Evolutionary conservation across 331 rosid species (phyloP).

Genomic region (Malus hybrid): DNA sequence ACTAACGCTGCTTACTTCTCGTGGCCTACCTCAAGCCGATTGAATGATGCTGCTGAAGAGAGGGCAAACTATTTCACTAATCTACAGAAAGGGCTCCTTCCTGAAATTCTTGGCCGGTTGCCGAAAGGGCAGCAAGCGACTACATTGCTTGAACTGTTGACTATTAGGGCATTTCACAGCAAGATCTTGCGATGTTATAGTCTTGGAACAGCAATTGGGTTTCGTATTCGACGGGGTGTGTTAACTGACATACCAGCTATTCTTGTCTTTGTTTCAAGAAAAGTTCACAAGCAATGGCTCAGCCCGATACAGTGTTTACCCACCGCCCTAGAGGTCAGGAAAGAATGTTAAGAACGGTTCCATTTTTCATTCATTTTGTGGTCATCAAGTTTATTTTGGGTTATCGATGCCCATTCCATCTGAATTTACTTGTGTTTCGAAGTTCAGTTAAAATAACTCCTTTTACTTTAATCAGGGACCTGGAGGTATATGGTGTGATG

Average conservation of each 20-base stretch:
- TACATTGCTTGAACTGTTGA: conserved; percentile 94
- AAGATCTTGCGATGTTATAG: conserved; percentile 97
- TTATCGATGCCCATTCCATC: background rate
- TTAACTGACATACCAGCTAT: conserved; percentile 93
- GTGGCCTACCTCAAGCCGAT: conserved; percentile 90
- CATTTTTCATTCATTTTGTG: background rate
- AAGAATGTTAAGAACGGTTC: background rate
- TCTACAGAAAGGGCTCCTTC: conserved; percentile 89
- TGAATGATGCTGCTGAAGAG: conserved; percentile 83
- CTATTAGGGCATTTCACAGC: conserved; percentile 98
- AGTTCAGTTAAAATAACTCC: background rate
- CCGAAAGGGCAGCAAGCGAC: conserved; percentile 97
- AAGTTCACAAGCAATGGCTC: conserved; percentile 99
- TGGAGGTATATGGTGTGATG: conserved; percentile 99
- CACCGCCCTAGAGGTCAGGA: conserved; percentile 81
- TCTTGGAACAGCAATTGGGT: conserved; percentile 96
- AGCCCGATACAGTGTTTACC: conserved; percentile 95
- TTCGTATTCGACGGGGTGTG: conserved; percentile 79
- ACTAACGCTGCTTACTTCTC: conserved; percentile 93
- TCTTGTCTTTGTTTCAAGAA: conserved; percentile 95
- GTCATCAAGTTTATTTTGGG: background rate
- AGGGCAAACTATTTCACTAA: conserved; percentile 86
- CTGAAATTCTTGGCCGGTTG: conserved; percentile 67
- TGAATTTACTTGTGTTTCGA: background rate
- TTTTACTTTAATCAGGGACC: conserved; percentile 69